These are phyloP conservation scores for Rhizopus arrhizus DNA, from an alignment of 371 early-diverging fungal genomes.

Conservation along the genomic window DNA sequence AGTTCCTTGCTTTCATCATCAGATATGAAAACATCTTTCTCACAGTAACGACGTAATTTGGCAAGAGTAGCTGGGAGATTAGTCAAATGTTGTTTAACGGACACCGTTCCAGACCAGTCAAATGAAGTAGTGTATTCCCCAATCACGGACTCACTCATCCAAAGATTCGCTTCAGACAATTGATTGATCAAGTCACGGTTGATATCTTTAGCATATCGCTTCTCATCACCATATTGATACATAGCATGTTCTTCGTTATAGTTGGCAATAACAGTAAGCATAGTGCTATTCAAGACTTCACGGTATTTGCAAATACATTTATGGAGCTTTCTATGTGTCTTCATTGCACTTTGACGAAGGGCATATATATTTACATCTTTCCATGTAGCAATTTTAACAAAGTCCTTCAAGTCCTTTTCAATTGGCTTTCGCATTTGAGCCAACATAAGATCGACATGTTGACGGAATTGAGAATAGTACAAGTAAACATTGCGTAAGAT, in stretches of 20 bases:
- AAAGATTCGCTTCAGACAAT: constrained; percentile 32
- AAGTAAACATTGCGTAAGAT: constrained; percentile 62
- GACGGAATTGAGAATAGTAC: constrained; percentile 82
- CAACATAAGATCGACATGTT: constrained; percentile 58
- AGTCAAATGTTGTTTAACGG: constrained; percentile 40
- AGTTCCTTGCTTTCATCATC: constrained; percentile 26
- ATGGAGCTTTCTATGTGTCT: constrained; percentile 87
- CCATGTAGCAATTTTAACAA: constrained; percentile 95
- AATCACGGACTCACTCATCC: constrained; percentile 30
- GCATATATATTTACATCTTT: constrained; percentile 97
- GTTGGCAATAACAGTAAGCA: constrained; percentile 73
- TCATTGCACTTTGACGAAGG: constrained; percentile 84
- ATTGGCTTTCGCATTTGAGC: constrained; percentile 72
- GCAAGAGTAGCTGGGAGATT: constrained; percentile 41
- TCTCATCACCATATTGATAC: constrained; percentile 58
- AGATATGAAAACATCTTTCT: constrained; percentile 35
- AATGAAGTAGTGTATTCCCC: constrained; percentile 10
- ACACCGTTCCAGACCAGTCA: constrained; percentile 21
- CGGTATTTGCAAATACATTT: constrained; percentile 90
- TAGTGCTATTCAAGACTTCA: constrained; percentile 70
- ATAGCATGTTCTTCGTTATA: constrained; percentile 61
- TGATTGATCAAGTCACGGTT: constrained; percentile 40
- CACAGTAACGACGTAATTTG: constrained; percentile 38
- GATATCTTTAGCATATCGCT: constrained; percentile 41
- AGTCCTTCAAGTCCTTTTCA: constrained; percentile 86